Evolutionary conservation across 345 rosid genomes (phyloP), one percentile per base, ranked within the genome.

Genomic region (Raphanus sativus): DNA sequence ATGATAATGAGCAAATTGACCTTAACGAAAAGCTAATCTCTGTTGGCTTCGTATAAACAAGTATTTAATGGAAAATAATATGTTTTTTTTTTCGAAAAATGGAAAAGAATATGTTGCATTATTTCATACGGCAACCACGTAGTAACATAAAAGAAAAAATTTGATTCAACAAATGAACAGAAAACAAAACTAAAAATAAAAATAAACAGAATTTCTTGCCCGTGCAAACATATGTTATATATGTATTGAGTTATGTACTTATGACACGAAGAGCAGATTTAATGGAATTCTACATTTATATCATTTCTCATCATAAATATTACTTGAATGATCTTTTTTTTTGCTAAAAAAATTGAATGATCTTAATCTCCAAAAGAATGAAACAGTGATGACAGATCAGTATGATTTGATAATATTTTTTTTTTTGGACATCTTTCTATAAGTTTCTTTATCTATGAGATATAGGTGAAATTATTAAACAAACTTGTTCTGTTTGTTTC

Each of bases 1-100:
- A 38, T 74, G 11, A 79, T 73, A 38, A 73, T 79, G 38, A 73
- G 42, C n/a, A 62, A 73, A 67, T 79, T 79, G 82, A 79, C 82
- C 70, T 62, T 73, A 79, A 79, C 75, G 52, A 67, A 62, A 67
- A 72, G 34, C 81, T 67, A 67, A 78, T 52, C 33, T 72, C 3
- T 48, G 17, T 72, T 66, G 15, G 55, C 64, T 78, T 73, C 64
- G 34, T 72, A 65, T 59, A 71, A 62, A 8, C 34, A 62, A 50
- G 29, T 61, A 50, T 62, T 12, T 69, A n/a, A 61, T 62, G 21
- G 10, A 21, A 11, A 38, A 36, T 16, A 17, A 42, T 64, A 8
- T 72, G 8, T 3, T 52, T 33, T 33, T 5, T 28, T 28, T 33
- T 33, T 33, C 5, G 34, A 32, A 33, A 33, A 21, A 59, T 61